Conservation (phyloP, 495 filamentous ascomycete genomes). For the Ascodesmis nigricans region DNA sequence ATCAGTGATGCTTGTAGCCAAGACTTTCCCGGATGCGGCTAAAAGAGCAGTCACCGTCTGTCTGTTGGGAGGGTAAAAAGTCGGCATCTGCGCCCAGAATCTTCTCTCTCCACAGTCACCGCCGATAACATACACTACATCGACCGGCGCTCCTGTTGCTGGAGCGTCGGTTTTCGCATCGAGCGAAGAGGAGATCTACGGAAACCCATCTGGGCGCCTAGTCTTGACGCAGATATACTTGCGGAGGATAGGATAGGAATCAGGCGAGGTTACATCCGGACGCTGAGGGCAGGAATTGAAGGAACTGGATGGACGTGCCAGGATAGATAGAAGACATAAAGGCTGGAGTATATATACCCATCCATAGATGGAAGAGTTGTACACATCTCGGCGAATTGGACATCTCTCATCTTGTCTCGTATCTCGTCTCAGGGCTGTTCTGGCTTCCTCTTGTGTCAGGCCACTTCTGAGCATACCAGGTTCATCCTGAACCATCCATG, state of each 20-base stretch:
- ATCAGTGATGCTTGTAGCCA: too few relatives aligned
- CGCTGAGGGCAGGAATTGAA: neutral
- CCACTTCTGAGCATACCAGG: too few relatives aligned
- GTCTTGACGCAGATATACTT: slow-evolving; percentile 12
- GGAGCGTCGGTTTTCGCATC: slow-evolving; percentile 17
- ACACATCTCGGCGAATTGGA: too few relatives aligned
- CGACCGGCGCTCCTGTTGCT: neutral
- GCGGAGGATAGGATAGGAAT: slow-evolving; percentile 19
- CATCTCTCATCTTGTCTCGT: neutral
- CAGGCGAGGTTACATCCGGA: slow-evolving; percentile 16
- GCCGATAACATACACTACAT: slow-evolving; percentile 3
- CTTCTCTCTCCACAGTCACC: slow-evolving; percentile 6
- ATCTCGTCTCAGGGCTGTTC: neutral
- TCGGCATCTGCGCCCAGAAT: too few relatives aligned
- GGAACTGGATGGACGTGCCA: too few relatives aligned
- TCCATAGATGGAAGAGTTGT: neutral
- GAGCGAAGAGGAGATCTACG: slow-evolving; percentile 13
- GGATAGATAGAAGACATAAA: neutral
- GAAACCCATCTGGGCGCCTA: slow-evolving; percentile 17
- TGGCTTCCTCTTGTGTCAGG: neutral
- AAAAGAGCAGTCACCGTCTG: too few relatives aligned
- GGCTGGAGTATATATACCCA: neutral
- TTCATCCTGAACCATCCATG: too few relatives aligned
- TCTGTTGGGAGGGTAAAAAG: too few relatives aligned
- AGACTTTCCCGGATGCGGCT: too few relatives aligned